phyloP scores from a whole-genome alignment of 768 basidiomycete species.

The Suillus decipiens region DNA sequence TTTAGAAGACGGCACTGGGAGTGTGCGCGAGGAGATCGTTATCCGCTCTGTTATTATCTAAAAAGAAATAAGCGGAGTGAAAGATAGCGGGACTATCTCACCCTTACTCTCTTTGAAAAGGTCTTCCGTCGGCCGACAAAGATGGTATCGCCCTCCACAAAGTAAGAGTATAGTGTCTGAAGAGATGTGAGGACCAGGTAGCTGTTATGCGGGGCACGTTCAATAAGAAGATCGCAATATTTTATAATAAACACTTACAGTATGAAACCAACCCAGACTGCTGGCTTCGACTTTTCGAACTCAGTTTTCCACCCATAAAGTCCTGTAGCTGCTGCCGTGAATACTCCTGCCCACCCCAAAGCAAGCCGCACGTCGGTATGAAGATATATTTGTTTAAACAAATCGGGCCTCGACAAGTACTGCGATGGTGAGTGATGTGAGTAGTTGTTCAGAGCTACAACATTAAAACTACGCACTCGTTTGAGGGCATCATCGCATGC shows the following conservation, averaged over 20 bases:
- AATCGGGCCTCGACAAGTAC: conserved; percentile 77
- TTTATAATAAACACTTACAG: conserved; percentile 50
- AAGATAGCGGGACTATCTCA: not conserved
- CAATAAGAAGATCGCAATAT: conserved; percentile 4
- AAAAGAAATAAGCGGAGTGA: conserved; percentile 8
- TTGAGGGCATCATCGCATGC: conserved; percentile 88
- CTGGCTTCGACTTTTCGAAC: conserved; percentile 87
- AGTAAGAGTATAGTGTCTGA: conserved; percentile 83
- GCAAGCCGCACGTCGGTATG: conserved; percentile 89
- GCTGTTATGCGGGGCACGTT: conserved; percentile 40
- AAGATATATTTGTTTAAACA: conserved; percentile 84
- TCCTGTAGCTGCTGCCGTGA: conserved; percentile 79
- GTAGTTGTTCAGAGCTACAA: not conserved
- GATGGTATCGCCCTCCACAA: conserved; percentile 80
- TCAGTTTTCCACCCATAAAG: conserved; percentile 85
- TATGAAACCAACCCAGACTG: conserved; percentile 76
- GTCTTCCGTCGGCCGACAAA: conserved; percentile 91
- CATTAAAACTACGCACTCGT: conserved; percentile 54
- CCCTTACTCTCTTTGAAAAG: conserved; percentile 78
- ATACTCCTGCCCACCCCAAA: conserved; percentile 84
- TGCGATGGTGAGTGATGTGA: conserved; percentile 33
- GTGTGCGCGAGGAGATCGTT: conserved; percentile 70
- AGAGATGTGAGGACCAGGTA: conserved; percentile 72
- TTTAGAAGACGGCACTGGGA: conserved; percentile 44
- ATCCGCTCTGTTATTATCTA: conserved; percentile 92